Evolutionary conservation across 352 stramenopile genomes (phyloP).

Genomic region (Bremia lactucae): DNA sequence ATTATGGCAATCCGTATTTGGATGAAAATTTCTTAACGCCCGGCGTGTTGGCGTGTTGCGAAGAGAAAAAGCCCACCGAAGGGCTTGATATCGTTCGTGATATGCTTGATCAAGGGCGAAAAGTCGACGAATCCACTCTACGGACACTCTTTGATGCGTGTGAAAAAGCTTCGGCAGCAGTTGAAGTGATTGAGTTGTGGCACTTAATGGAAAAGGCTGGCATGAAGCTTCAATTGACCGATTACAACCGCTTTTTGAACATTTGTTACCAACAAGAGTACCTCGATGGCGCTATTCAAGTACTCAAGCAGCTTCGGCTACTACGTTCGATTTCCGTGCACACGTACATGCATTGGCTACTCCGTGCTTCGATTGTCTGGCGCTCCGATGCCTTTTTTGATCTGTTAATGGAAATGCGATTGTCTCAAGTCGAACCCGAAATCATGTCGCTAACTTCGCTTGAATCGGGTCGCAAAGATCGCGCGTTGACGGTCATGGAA

Average conservation of each 20-base stretch:
- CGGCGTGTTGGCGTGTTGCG: constrained; percentile 67
- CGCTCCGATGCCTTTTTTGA: constrained; percentile 77
- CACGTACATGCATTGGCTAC: constrained; percentile 81
- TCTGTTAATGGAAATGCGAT: constrained; percentile 78
- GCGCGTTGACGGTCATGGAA: constrained; percentile 81
- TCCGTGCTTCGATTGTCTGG: constrained; percentile 70
- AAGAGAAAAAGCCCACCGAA: constrained; percentile 58
- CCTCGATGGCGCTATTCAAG: constrained; percentile 62
- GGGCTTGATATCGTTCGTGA: constrained; percentile 73
- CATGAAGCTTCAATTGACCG: constrained; percentile 36
- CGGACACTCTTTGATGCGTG: constrained; percentile 62
- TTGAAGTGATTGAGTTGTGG: constrained; percentile 61
- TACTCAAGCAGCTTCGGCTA: constrained; percentile 67
- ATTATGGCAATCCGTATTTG: constrained; percentile 77
- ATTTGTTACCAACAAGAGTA: constrained; percentile 76
- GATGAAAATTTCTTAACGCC: constrained; percentile 75
- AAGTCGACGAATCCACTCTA: constrained; percentile 64
- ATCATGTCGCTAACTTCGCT: constrained; percentile 80
- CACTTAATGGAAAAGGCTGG: constrained; percentile 54
- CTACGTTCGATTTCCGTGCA: constrained; percentile 49
- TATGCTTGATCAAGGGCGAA: constrained; percentile 79
- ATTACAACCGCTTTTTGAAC: constrained; percentile 61
- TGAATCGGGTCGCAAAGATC: constrained; percentile 73
- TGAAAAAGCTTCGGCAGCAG: constrained; percentile 50
- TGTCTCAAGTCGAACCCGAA: constrained; percentile 66